Percentiles rank a stretch among this genome's conserved stretches.
These are phyloP conservation scores for Lepraria neglecta DNA, from an alignment of 495 filamentous ascomycete genomes.

Conservation along the genomic window DNA sequence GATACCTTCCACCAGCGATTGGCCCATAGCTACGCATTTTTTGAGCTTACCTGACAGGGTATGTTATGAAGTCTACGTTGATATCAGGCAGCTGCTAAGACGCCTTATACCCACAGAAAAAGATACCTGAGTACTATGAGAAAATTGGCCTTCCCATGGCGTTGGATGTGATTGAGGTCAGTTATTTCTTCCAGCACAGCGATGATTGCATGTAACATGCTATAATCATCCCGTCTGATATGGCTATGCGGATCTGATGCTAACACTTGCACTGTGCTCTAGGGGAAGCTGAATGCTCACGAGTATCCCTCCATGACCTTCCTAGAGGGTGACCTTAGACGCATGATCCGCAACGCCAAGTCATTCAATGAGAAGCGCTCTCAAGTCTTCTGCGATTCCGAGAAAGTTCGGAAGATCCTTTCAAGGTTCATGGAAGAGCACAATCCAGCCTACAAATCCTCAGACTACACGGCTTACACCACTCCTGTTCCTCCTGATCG, in stretches of 20 bases:
- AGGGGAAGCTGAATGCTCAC: constrained; percentile 55
- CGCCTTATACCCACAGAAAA: constrained; percentile 31
- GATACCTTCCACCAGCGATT: constrained; percentile 44
- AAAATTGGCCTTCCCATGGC: constrained; percentile 68
- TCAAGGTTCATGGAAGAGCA: constrained; percentile 69
- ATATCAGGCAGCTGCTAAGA: constrained; percentile 9
- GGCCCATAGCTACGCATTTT: constrained; percentile 64
- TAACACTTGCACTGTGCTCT: not conserved
- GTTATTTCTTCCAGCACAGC: not conserved
- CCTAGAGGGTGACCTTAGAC: constrained; percentile 69
- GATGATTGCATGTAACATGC: not conserved
- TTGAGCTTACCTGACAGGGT: constrained; percentile 56
- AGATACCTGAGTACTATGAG: constrained; percentile 66
- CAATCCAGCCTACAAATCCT: constrained; percentile 64
- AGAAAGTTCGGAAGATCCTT: constrained; percentile 65
- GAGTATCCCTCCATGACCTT: constrained; percentile 57
- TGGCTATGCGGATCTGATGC: not conserved
- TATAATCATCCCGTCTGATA: not conserved
- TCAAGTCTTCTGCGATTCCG: constrained; percentile 63
- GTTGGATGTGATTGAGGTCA: constrained; percentile 61
- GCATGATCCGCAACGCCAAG: constrained; percentile 71
- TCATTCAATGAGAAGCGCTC: constrained; percentile 60
- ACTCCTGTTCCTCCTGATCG: constrained; percentile 51
- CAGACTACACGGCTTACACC: constrained; percentile 53
- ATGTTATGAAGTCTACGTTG: constrained; percentile 16